Conservation (phyloP, 1,284 basidiomycete genomes). For the Trichosporon sp. region DNA sequence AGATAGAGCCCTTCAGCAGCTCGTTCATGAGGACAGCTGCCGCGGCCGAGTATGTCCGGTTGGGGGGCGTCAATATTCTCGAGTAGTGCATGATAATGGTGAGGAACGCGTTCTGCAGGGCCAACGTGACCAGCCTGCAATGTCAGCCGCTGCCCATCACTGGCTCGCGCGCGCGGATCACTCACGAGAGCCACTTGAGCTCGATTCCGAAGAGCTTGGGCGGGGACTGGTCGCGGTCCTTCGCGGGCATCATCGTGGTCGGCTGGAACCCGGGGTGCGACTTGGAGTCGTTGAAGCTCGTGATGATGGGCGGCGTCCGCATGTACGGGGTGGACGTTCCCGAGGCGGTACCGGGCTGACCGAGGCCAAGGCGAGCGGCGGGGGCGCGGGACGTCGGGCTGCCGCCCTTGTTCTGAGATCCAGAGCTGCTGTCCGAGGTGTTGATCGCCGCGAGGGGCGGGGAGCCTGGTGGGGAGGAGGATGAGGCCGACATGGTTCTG, state of each 20-base stretch:
- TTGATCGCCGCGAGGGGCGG: not conserved
- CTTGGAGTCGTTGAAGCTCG: not conserved
- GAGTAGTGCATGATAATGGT: slow-evolving; percentile 95
- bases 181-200: slow-evolving; percentile 48
- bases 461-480: not conserved
- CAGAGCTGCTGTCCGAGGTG: not conserved
- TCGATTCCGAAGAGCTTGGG: slow-evolving; percentile 44
- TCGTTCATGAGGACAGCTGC: slow-evolving; percentile 90
- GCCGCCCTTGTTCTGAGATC: not conserved
- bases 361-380: not conserved
- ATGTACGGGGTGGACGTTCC: not conserved
- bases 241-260: slow-evolving; percentile 9
- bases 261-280: slow-evolving; percentile 4
- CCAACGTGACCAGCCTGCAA: slow-evolving; percentile 76
- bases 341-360: not conserved
- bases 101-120: slow-evolving; percentile 84
- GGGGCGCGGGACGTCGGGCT: not conserved
- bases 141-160: not conserved
- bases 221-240: slow-evolving; percentile 21
- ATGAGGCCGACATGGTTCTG: slow-evolving; percentile 4
- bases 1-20: slow-evolving; percentile 83
- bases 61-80: slow-evolving; percentile 71
- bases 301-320: slow-evolving; percentile 13
- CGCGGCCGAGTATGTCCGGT: slow-evolving; percentile 74
- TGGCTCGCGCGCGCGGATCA: not conserved